phyloP scores from a whole-genome alignment of 2,329 filamentous ascomycete species.

The Phaeomoniella chlamydospora region DNA sequence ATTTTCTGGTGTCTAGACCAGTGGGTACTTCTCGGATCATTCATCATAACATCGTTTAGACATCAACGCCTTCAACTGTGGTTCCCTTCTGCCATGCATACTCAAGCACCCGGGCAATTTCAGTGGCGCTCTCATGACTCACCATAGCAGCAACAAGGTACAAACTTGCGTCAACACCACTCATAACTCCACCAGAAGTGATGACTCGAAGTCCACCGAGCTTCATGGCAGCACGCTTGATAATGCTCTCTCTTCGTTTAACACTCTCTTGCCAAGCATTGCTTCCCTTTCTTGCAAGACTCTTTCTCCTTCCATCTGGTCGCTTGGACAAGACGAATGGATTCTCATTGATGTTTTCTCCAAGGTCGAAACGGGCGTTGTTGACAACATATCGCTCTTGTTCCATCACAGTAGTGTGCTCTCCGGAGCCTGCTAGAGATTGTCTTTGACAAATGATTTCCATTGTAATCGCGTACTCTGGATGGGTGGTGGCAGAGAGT shows the following conservation, averaged over 20 bases:
- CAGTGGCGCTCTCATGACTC: slow-evolving; percentile 58
- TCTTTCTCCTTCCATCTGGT: slow-evolving; percentile 46
- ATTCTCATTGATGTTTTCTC: slow-evolving; percentile 65
- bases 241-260: slow-evolving; percentile 63
- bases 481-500: slow-evolving; percentile 68
- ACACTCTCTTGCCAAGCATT: slow-evolving; percentile 67
- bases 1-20: no score
- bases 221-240: slow-evolving; percentile 61
- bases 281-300: slow-evolving; percentile 61
- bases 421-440: slow-evolving; percentile 52
- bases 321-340: slow-evolving; percentile 68
- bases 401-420: slow-evolving; percentile 72
- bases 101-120: slow-evolving; percentile 62
- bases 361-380: slow-evolving; percentile 74
- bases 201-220: slow-evolving; percentile 58
- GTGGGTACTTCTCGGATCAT: no score
- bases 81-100: slow-evolving; percentile 49
- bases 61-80: slow-evolving; percentile 13
- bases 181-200: slow-evolving; percentile 63
- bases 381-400: slow-evolving; percentile 76
- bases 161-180: slow-evolving; percentile 69
- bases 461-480: slow-evolving; percentile 64
- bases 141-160: slow-evolving; percentile 77
- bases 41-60: slow-evolving; percentile 5
- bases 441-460: slow-evolving; percentile 69